Base-by-base conservation (phyloP, 228 moss, liverwort and hornwort species). In the Sphagnum fallax region DNA sequence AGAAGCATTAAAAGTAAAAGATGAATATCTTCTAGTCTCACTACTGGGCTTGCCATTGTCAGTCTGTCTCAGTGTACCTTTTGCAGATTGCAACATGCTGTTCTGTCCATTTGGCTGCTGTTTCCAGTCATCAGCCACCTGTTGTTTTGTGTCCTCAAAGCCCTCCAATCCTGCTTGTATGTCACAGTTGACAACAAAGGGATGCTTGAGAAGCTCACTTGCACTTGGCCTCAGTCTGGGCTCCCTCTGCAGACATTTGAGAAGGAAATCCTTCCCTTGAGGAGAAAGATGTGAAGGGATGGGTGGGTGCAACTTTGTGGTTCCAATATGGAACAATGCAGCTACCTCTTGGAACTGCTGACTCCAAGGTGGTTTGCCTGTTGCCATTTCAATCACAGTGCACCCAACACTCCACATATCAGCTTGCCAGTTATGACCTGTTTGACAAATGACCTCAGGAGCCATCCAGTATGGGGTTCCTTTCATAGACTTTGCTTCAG, bases 401-500 rank as follows among this genome's bases (percentile, higher is more conserved):
- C 92, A 96, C 15, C 96, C 96, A 18, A 96, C 96, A 70, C 96
- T 96, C 92, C 96, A 96, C 61, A 96, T 89, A 69, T 92, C 96
- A 70, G 96, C 96, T 69, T 96, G 91, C 92, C 92, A 92, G 67
- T 96, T 96, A 69, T 96, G 96, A 13, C 96, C 96, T 4, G 92
- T 92, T 82, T 92, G 92, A 57, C 92, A 84, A 68, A 96, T 96
- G 16, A 96, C 96, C 84, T 96, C 96, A 48, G 96, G 96, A 6
- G 96, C 96, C 96, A 96, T 96, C 92, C 96, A 96, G 73, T 92
- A 92, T 1, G 96, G 91, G 5, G 96, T 92, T 58, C 96, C 96
- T 78, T 96, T 96, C 96, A 92, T 92, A 4, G 96, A 96, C 67
- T 92, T 91, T n/a, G 96, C 96, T 75, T 91, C 91, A 48, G 96